phyloP scores from a whole-genome alignment of 768 basidiomycete genomes.

The Tephrocybe sp. region DNA sequence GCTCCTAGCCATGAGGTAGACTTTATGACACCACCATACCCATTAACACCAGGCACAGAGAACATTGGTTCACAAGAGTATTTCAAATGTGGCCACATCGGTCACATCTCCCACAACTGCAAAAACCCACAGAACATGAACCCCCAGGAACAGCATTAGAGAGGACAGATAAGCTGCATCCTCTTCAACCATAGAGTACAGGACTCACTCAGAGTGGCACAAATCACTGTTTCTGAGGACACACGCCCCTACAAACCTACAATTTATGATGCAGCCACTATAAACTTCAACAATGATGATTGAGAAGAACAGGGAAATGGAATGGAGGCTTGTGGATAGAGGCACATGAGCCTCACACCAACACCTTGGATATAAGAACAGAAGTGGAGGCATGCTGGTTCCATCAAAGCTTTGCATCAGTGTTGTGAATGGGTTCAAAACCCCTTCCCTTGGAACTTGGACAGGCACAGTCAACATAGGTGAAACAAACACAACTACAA shows the following conservation, averaged over 20 bases:
- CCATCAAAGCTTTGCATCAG: neutral
- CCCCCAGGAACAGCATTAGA: neutral
- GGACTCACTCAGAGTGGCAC: neutral
- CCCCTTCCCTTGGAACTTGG: neutral
- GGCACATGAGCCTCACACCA: neutral
- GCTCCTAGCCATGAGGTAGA: neutral
- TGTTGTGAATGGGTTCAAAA: slow-evolving; percentile 21
- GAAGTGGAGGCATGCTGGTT: neutral
- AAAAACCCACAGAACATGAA: neutral
- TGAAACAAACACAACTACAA: neutral
- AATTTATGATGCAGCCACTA: neutral
- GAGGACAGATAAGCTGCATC: neutral
- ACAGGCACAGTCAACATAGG: neutral
- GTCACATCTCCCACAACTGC: neutral
- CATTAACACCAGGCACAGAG: neutral
- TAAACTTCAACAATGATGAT: neutral
- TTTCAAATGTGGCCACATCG: neutral
- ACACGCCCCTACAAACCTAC: neutral
- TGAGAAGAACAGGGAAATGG: neutral
- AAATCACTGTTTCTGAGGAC: neutral
- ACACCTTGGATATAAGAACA: neutral
- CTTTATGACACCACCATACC: neutral
- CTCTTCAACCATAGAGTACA: neutral
- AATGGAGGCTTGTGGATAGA: neutral
- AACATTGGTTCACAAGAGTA: neutral